A percentile compares a stretch with the other conserved stretches of the same genome.
Evolutionary conservation across 2,329 filamentous ascomycete species (phyloP).

Genomic region (Ophiognomonia clavigignenti-juglandacearum): DNA sequence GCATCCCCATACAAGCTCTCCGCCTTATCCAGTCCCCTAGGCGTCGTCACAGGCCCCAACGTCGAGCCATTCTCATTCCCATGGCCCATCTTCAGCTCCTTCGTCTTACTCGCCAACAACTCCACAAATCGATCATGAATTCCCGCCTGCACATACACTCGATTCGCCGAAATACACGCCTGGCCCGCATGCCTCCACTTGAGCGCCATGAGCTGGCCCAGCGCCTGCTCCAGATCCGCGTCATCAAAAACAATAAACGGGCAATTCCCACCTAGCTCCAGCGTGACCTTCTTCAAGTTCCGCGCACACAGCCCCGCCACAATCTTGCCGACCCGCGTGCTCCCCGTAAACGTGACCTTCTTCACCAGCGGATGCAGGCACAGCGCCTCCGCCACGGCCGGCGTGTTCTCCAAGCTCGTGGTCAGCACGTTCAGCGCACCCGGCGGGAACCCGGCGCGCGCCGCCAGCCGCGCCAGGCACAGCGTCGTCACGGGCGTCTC

Average conservation of each 20-base stretch:
- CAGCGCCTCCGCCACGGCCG: slow-evolving; percentile 38
- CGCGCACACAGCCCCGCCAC: slow-evolving; percentile 59
- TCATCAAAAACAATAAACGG: slow-evolving; percentile 64
- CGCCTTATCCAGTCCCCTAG: slow-evolving; percentile 28
- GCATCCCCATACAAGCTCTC: slow-evolving; percentile 21
- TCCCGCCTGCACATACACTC: slow-evolving; percentile 58
- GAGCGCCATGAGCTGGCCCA: slow-evolving; percentile 33
- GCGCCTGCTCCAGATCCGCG: slow-evolving; percentile 59
- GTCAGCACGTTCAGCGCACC: slow-evolving; percentile 58
- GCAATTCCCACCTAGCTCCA: slow-evolving; percentile 70
- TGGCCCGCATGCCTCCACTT: slow-evolving; percentile 54
- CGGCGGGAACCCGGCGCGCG: slow-evolving; percentile 68
- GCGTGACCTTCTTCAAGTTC: slow-evolving; percentile 62
- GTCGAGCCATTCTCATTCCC: slow-evolving; percentile 25
- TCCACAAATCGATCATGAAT: slow-evolving; percentile 58
- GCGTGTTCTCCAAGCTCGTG: slow-evolving; percentile 39
- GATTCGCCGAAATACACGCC: slow-evolving; percentile 61
- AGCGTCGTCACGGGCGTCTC: slow-evolving; percentile 72
- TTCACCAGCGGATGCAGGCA: slow-evolving; percentile 40
- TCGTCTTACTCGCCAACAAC: slow-evolving; percentile 31
- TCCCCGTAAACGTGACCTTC: slow-evolving; percentile 76
- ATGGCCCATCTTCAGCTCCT: slow-evolving; percentile 19
- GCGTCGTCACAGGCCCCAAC: slow-evolving; percentile 31
- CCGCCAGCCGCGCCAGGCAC: slow-evolving; percentile 62
- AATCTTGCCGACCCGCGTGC: slow-evolving; percentile 63